Percentiles rank a stretch among this genome's conserved stretches.
Conservation (phyloP, 2,329 filamentous ascomycete species). For the Sarocladium brachiariae region DNA sequence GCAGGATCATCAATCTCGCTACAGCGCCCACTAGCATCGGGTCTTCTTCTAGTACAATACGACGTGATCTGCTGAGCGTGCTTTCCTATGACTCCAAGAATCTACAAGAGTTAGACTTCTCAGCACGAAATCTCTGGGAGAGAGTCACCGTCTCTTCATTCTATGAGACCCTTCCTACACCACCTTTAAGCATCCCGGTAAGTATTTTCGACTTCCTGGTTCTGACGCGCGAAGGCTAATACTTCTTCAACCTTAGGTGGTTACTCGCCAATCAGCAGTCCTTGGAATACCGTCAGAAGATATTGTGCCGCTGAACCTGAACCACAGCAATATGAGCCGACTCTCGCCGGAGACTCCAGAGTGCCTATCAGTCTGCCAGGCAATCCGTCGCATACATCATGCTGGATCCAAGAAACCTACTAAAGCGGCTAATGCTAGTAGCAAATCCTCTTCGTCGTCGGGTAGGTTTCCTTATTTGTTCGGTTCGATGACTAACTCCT, state of each 20-base stretch:
- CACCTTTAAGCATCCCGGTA: background rate
- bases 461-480: slow-evolving; percentile 8
- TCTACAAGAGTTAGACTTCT: background rate
- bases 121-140: background rate
- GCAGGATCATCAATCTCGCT: slow-evolving; percentile 15
- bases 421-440: background rate
- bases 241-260: background rate
- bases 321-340: background rate
- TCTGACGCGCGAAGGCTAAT: too few species aligned
- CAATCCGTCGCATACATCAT: background rate
- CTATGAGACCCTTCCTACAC: background rate
- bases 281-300: background rate
- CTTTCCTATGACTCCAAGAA: background rate
- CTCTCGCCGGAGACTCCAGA: background rate
- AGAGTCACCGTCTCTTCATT: background rate
- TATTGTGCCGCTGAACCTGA: background rate
- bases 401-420: background rate
- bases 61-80: background rate
- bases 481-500: too few species aligned
- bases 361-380: background rate
- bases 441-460: background rate
- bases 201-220: slow-evolving; percentile 11
- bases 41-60: background rate
- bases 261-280: background rate
- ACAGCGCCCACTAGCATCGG: background rate